Evolutionary conservation across 164 flowering plant species (phyloP), one percentile per base, ranked within the genome.

Genomic region (Aristolochia fimbriata): DNA sequence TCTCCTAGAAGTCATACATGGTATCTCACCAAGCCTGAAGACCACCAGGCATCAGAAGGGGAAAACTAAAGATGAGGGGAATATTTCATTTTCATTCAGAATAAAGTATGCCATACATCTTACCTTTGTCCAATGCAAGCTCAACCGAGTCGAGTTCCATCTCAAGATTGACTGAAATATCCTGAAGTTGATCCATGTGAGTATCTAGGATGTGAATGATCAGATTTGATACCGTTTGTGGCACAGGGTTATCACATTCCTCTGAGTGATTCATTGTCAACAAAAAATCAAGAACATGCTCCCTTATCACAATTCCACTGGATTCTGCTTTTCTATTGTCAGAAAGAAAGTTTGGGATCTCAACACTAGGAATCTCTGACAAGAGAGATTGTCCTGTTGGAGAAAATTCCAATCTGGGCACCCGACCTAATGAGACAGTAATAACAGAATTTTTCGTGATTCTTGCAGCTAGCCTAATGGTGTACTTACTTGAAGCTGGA

Each of bases 201-300:
- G 99, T 88, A 62, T 93, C 99, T 37, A 93, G 61, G 45, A 93
- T 72, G 62, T 93, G 99, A 59, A 91, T 86, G 48, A 91, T 83
- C 47, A 94, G 90, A 70, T 91, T 84, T 0, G 97, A 81, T 13
- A 87, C 69, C n/a, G 89, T 81, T 67, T 21, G 76, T 0, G 99
- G 99, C 65, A 94, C 99, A 3, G 99, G 99, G 78, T 91, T 94
- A 77, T 94, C 99, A 49, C 91, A 95, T 67, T 85, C 99, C 77
- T 94, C 99, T 10, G 96, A 83, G 66, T 94, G 99, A 70, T 94
- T 94, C 97, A 88, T 91, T 10, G 91, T 91, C 83, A 94, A 71
- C 45, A 94, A 65, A 70, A 87, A 91, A 60, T 94, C 99, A 60
- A 94, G 90, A 66, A 94, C 96, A 71, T 91, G 99, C 68, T 94